Percentiles rank a stretch among this genome's conserved stretches.
phyloP scores from a whole-genome alignment of 495 filamentous ascomycete species.

The Xylaria cubensis region DNA sequence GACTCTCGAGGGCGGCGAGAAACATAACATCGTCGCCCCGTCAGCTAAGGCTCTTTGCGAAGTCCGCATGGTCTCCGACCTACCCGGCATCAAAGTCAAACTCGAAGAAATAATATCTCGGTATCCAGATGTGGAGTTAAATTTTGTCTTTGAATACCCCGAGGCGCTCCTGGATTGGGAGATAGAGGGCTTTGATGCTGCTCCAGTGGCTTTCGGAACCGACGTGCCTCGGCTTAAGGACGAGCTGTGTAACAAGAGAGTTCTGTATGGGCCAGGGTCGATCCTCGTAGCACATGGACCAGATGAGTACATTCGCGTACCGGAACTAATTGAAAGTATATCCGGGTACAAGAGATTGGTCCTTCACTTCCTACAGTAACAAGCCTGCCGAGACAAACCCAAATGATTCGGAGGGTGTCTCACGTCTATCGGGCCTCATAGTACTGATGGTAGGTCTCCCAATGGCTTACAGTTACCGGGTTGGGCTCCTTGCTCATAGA shows the following conservation, averaged over 20 bases:
- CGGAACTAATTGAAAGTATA: conserved; percentile 64
- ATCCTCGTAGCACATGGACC: conserved; percentile 77
- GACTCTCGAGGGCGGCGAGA: conserved; percentile 69
- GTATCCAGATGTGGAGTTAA: conserved; percentile 58
- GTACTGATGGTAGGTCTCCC: too few relatives aligned
- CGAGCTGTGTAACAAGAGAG: conserved; percentile 62
- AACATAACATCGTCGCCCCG: conserved; percentile 73
- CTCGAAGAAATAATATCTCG: conserved; percentile 58
- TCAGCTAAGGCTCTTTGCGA: conserved; percentile 65
- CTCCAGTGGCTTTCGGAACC: conserved; percentile 76
- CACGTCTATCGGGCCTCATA: too few relatives aligned
- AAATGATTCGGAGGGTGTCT: not conserved
- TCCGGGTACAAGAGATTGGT: conserved; percentile 61
- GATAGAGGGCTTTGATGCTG: conserved; percentile 67
- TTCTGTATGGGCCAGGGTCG: conserved; percentile 76
- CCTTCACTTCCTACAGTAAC: conserved; percentile 21
- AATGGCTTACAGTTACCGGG: too few relatives aligned
- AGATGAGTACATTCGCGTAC: conserved; percentile 67
- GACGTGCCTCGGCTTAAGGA: conserved; percentile 70
- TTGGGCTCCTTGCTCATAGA: too few relatives aligned
- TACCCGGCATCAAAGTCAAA: conserved; percentile 55
- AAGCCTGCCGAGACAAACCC: not conserved
- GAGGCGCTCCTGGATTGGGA: conserved; percentile 71
- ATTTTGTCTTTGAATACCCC: conserved; percentile 60
- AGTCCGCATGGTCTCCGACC: conserved; percentile 68